A percentile compares a stretch with the other conserved stretches of the same genome.
Evolutionary conservation across 2,329 filamentous ascomycete genomes (phyloP).

Genomic region (Xylaria sp.): DNA sequence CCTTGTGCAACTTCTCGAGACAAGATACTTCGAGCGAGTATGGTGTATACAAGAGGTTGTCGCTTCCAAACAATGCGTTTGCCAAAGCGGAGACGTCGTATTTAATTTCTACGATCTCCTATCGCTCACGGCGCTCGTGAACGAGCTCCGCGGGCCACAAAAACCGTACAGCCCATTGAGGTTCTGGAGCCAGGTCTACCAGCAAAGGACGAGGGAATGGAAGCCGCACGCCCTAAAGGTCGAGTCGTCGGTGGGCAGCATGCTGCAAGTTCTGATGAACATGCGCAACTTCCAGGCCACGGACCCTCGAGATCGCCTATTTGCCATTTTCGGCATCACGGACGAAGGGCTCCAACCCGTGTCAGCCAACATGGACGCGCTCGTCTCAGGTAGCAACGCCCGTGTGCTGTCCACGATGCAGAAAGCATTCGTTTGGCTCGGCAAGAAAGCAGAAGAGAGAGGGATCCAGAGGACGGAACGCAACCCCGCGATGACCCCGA

Average conservation of each 20-base stretch:
- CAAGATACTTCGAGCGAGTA: conserved; percentile 4
- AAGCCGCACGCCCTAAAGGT: background rate
- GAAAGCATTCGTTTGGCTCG: conserved; percentile 1
- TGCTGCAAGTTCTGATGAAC: conserved; percentile 9
- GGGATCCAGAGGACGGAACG: background rate
- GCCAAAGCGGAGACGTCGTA: background rate
- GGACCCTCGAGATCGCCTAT: conserved; percentile 6
- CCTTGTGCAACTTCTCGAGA: conserved; percentile 4
- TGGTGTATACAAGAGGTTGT: conserved; percentile 16
- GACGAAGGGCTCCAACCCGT: conserved; percentile 3
- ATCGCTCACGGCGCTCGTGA: conserved; percentile 1
- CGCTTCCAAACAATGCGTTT: conserved; percentile 1
- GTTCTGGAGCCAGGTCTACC: conserved; percentile 8
- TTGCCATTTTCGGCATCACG: conserved; percentile 6
- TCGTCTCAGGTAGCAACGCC: background rate
- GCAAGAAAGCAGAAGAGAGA: background rate
- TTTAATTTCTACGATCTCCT: conserved; percentile 6
- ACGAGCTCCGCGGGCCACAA: background rate
- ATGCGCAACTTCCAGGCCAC: conserved; percentile 12
- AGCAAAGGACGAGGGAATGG: conserved; percentile 3
- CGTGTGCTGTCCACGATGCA: background rate
- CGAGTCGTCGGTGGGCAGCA: background rate
- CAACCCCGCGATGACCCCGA: conserved; percentile 8
- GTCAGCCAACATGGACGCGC: conserved; percentile 5
- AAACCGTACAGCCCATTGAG: conserved; percentile 5